Percentiles rank a stretch among this genome's conserved stretches.
Conservation (phyloP, 306 rosid genomes). For the Medicago truncatula region MtrunA17r5.0-ANR NC_053049.1:14980001-14980500, state of each 20-base stretch:
- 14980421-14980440: slow-evolving; percentile 15
- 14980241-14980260: slow-evolving; percentile 12
- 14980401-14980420: slow-evolving; percentile 16
- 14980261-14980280: slow-evolving; percentile 41
- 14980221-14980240: not conserved
- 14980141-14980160: not conserved
- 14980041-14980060: too few relatives aligned
- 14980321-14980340: too few relatives aligned
- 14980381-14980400: not conserved
- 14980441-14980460: slow-evolving; percentile 24
- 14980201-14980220: not conserved
- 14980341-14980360: too few relatives aligned
- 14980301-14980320: not conserved
- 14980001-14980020: too few relatives aligned
- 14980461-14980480: not conserved
- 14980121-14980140: not conserved
- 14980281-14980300: not conserved
- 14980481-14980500: slow-evolving; percentile 36
- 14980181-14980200: not conserved
- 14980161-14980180: not conserved
- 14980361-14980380: too few relatives aligned
- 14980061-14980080: too few relatives aligned
- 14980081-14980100: not conserved
- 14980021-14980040: too few relatives aligned
- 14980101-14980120: not conserved